Evolutionary conservation across 106 monocot species (phyloP).

Genomic region (Dioscorea zingiberensis): DNA sequence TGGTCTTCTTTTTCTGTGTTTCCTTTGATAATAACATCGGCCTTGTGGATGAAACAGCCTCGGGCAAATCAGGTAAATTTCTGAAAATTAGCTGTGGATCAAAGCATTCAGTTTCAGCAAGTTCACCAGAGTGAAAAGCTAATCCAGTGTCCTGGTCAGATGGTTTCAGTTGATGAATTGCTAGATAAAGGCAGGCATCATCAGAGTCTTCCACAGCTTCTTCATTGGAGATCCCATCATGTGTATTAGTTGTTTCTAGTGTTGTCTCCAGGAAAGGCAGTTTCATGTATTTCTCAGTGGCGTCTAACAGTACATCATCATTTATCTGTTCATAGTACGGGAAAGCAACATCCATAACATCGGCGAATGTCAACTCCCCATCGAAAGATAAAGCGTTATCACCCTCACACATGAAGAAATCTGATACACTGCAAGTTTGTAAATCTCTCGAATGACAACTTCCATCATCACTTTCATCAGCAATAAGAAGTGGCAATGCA

Average conservation of each 20-base stretch:
- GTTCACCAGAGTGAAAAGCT: constrained; percentile 14
- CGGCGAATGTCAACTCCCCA: constrained; percentile 34
- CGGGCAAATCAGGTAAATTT: constrained; percentile 43
- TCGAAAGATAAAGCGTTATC: constrained; percentile 34
- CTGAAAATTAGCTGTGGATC: constrained; percentile 49
- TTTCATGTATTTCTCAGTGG: constrained; percentile 40
- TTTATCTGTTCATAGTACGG: constrained; percentile 29
- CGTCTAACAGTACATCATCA: constrained; percentile 37
- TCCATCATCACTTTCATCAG: constrained; percentile 51
- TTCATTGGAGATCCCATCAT: constrained; percentile 19
- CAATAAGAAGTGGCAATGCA: constrained; percentile 45
- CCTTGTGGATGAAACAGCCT: constrained; percentile 29
- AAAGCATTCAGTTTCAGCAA: constrained; percentile 26
- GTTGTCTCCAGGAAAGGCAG: constrained; percentile 40
- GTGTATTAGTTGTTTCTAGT: constrained; percentile 3
- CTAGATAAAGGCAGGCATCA: constrained; percentile 38
- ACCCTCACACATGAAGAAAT: constrained; percentile 44
- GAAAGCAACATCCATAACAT: constrained; percentile 15
- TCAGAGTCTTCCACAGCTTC: constrained; percentile 27
- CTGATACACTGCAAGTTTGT: constrained; percentile 29
- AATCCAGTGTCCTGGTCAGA: constrained; percentile 29
- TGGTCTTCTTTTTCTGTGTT: constrained; percentile 31
- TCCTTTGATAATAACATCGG: constrained; percentile 23
- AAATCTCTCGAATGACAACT: constrained; percentile 24
- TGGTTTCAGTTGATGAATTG: constrained; percentile 40